These are phyloP conservation scores for Stipa capillata DNA, from an alignment of 176 grass and related monocot genomes.

Conservation along the genomic window DNA sequence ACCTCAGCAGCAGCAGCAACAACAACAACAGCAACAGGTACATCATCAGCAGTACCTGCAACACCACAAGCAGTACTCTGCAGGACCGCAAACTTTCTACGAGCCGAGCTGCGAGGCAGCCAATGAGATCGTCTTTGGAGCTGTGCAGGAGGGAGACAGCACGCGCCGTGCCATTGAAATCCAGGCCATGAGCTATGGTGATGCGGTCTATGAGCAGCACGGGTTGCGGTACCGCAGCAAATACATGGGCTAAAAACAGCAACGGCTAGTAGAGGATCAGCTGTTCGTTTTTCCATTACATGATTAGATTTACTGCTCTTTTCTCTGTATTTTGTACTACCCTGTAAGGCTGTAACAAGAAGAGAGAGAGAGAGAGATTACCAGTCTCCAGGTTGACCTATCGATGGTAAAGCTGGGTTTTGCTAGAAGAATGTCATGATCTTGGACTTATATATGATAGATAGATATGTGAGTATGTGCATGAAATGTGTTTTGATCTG, in stretches of 20 bases:
- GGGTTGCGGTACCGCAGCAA: constrained; percentile 44
- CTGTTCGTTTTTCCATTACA: not conserved
- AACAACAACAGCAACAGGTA: constrained; percentile 17
- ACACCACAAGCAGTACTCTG: constrained; percentile 55
- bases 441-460: constrained; percentile 12
- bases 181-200: constrained; percentile 50
- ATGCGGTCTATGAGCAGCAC: constrained; percentile 45
- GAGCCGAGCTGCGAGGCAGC: constrained; percentile 60
- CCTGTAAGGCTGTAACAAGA: not conserved
- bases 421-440: constrained; percentile 20
- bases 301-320: constrained; percentile 16
- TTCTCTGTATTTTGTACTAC: constrained; percentile 12
- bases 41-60: constrained; percentile 83
- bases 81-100: constrained; percentile 70
- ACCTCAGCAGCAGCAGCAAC: constrained; percentile 32
- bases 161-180: constrained; percentile 37
- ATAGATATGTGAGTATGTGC: constrained; percentile 15
- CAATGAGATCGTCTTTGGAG: constrained; percentile 83
- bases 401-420: constrained; percentile 33
- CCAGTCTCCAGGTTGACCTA: constrained; percentile 4
- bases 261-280: not conserved
- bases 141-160: constrained; percentile 64
- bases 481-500: not conserved
- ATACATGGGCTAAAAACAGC: constrained; percentile 39
- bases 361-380: not conserved